phyloP scores from a whole-genome alignment of 2,329 filamentous ascomycete genomes.

The Diaporthe humulicola region DNA sequence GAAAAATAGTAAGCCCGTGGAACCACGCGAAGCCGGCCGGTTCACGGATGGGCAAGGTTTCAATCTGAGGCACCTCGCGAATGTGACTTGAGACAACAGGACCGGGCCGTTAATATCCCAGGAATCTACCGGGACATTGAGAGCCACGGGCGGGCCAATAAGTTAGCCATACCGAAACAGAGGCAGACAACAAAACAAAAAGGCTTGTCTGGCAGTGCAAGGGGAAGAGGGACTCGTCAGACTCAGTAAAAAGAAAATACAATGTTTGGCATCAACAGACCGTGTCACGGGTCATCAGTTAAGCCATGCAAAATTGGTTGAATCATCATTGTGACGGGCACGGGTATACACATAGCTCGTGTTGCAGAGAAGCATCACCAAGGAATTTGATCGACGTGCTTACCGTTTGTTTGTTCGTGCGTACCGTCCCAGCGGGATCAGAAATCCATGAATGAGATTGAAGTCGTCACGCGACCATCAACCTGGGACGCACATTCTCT shows the following conservation, averaged over 20 bases:
- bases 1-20: not conserved
- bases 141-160: not conserved
- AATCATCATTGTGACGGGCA: constrained; percentile 25
- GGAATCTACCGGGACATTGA: not conserved
- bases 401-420: not conserved
- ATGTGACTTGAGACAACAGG: constrained; percentile 11
- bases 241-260: constrained; percentile 24
- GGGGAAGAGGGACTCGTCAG: not conserved
- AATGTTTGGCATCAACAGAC: constrained; percentile 39
- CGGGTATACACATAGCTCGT: not conserved
- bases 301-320: constrained; percentile 41
- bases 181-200: too few relatives aligned
- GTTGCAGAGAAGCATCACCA: not conserved
- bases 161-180: constrained; percentile 20
- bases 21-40: not conserved
- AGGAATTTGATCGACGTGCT: not conserved
- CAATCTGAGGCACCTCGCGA: not conserved
- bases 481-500: not conserved
- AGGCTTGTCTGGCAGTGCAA: not conserved
- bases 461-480: not conserved
- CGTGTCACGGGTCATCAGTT: constrained; percentile 40
- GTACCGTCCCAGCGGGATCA: too few relatives aligned
- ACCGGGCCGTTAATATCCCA: not conserved
- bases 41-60: not conserved
- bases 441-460: not conserved